Conservation (phyloP, 139 green algal species). For the Closterium sp. region DNA sequence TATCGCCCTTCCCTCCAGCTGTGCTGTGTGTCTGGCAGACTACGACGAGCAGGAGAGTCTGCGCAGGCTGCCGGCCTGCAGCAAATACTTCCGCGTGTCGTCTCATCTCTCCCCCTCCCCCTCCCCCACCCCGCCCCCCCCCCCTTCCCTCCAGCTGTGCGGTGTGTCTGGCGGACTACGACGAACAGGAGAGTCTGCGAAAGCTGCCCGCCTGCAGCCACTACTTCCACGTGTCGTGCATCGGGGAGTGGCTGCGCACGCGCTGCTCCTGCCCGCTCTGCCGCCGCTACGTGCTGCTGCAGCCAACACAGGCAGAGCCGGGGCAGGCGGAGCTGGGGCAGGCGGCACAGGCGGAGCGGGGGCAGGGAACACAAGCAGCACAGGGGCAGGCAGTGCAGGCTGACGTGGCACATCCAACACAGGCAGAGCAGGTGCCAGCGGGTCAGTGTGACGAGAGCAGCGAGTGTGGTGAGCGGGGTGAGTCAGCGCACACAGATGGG, state of each 20-base stretch:
- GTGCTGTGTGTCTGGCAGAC: conserved; percentile 73
- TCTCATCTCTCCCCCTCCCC: conserved; percentile 15
- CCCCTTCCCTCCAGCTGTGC: conserved; percentile 52
- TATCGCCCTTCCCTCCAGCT: conserved; percentile 44
- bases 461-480: neutral
- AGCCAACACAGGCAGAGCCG: neutral
- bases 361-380: neutral
- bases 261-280: conserved; percentile 76
- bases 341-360: neutral
- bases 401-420: neutral
- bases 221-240: conserved; percentile 65
- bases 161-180: conserved; percentile 76
- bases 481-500: neutral
- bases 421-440: neutral
- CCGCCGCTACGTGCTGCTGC: conserved; percentile 39
- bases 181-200: conserved; percentile 62
- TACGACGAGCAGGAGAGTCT: conserved; percentile 68
- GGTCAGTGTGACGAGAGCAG: neutral
- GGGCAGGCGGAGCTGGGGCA: too few species aligned
- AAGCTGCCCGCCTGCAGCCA: conserved; percentile 65
- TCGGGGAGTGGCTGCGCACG: conserved; percentile 64
- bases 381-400: neutral
- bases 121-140: neutral
- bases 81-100: conserved; percentile 59
- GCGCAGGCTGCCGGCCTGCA: conserved; percentile 62